Evolutionary conservation across 768 basidiomycete genomes (phyloP).

Genomic region (Cystobasidium ongulense): DNA sequence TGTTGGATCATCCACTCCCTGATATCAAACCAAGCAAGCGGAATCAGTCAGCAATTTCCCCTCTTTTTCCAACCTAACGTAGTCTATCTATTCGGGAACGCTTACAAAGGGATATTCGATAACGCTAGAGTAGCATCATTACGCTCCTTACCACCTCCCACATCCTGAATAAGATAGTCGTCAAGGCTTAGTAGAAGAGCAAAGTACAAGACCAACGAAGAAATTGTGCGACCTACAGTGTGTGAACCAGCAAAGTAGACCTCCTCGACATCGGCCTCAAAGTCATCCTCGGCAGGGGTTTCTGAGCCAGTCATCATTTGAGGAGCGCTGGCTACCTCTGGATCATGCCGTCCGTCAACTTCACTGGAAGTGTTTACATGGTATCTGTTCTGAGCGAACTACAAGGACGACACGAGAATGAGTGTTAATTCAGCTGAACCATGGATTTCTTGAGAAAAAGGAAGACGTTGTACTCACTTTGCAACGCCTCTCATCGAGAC

Average conservation of each 20-base stretch:
- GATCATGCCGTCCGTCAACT: background rate
- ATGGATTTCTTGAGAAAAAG: background rate
- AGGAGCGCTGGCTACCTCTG: background rate
- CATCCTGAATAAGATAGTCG: background rate
- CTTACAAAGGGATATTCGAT: conserved; percentile 4
- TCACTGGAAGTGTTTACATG: background rate
- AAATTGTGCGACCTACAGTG: background rate
- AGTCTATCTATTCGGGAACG: no score
- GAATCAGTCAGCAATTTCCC: no score
- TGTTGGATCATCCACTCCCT: conserved; percentile 3
- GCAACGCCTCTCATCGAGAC: conserved; percentile 7
- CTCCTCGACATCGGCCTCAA: background rate
- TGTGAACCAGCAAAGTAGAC: conserved; percentile 19
- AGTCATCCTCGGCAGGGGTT: background rate
- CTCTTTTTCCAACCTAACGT: no score
- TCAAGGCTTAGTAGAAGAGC: background rate
- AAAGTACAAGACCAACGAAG: no score
- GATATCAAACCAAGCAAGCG: background rate
- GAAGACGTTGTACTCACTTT: background rate
- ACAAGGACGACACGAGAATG: background rate
- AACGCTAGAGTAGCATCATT: background rate
- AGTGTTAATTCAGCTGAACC: background rate
- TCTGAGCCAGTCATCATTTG: background rate
- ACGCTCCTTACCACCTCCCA: background rate
- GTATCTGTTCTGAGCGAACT: conserved; percentile 8